Base-by-base conservation (phyloP, 2,329 filamentous ascomycete species). In the Bipolaris victoriae region DNA sequence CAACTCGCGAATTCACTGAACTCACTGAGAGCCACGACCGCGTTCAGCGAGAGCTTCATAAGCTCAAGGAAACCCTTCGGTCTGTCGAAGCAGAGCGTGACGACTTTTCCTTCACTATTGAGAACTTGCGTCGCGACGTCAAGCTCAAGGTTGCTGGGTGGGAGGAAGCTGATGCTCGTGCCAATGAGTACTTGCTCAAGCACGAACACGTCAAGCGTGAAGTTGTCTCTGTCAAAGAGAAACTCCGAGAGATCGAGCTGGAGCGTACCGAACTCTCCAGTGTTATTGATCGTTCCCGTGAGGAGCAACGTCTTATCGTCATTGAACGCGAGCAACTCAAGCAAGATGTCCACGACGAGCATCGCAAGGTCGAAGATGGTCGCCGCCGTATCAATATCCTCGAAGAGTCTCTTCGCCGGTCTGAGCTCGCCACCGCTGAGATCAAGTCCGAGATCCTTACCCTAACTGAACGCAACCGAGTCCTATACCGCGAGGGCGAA, bases 141-240 rank as follows among this genome's bases (percentile, higher is more conserved):
- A 67, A 68, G 62, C 48, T 54, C 7, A 66, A 68, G 35, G 15
- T 46, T 11, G 50, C 52, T 11, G 62, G 63, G 2, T 66, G 61
- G 58, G 67, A 69, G 29, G 67, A 68, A 33, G 43, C 64, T 1
- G 66, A 69, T 22, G 52, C 62, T n/a, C 64, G 66, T n/a, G 52
- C 47, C 22, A 59, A 57, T 36, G 61, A 69, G 37, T 24, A 63
- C 18, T 65, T 53, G 1, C 61, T 68, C 29, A 67, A 69, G 52
- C 63, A 67, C 20, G 67, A 69, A 20, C 65, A 69, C 48, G 52
- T 65, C 33, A 67, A 69, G 52, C 55, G 67, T 9, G 64, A 69
- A 24, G 62, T 68, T 1, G 57, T 69, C 7, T 66, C 66, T 2
- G 52, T 67, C 18, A 67, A 65, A n/a, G 65, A 70, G 35, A 68